Evolutionary conservation across 352 stramenopile species (phyloP).

Genomic region (Pythium plurisporium): DNA sequence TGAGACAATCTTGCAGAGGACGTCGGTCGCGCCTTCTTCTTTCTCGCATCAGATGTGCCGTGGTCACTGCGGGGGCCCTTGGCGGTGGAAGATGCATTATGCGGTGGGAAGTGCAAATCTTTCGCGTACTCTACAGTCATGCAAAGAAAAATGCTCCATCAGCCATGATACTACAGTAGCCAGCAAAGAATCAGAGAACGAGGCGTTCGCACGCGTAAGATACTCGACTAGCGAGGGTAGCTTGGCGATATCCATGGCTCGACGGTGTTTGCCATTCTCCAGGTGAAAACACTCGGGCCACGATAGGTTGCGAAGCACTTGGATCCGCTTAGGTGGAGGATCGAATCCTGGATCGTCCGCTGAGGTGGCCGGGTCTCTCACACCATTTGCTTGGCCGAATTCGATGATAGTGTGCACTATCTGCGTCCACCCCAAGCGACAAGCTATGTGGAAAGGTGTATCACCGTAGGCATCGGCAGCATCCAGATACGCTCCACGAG

Average conservation of each 20-base stretch:
- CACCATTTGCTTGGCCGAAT: conserved; percentile 18
- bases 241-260: conserved; percentile 47
- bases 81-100: neutral
- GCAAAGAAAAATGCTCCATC: neutral
- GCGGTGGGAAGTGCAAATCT: neutral
- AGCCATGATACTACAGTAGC: neutral
- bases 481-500: conserved; percentile 33
- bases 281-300: conserved; percentile 37
- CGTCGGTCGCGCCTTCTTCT: conserved; percentile 6
- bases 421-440: conserved; percentile 33
- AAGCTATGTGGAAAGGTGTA: conserved; percentile 49
- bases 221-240: conserved; percentile 30
- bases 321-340: neutral
- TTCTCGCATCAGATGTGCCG: neutral
- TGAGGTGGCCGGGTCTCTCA: neutral
- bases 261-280: conserved; percentile 38
- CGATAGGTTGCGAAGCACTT: conserved; percentile 1
- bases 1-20: too few species aligned
- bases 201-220: conserved; percentile 21
- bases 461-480: conserved; percentile 42
- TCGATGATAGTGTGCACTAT: conserved; percentile 45
- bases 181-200: conserved; percentile 1
- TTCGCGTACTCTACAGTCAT: conserved; percentile 9
- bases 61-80: neutral
- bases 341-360: neutral